Conservation (phyloP, 2,329 filamentous ascomycete species). For the Cytospora mali region DNA sequence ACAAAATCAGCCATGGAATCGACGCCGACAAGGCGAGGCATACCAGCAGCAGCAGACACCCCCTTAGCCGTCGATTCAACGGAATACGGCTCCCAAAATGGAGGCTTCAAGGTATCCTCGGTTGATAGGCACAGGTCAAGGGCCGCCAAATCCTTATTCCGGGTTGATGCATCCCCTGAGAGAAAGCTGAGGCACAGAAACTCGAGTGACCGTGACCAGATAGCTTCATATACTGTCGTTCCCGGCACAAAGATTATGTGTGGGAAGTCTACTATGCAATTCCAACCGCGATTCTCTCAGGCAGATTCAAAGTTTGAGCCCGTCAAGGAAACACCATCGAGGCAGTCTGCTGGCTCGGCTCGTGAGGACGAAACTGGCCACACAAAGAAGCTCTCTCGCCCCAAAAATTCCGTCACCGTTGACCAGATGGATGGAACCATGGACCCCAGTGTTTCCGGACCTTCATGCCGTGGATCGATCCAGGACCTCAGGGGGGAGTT, state of each 20-base stretch:
- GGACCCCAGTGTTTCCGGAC: conserved; percentile 9
- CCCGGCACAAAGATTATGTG: conserved; percentile 22
- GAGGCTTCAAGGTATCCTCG: neutral
- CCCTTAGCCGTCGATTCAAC: neutral
- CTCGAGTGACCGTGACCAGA: conserved; percentile 10
- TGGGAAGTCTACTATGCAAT: conserved; percentile 25
- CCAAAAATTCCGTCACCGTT: neutral
- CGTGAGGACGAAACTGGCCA: neutral
- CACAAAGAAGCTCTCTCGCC: neutral
- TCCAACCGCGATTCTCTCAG: conserved; percentile 15
- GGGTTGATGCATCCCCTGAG: neutral
- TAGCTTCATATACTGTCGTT: conserved; percentile 12
- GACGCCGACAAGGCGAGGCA: neutral
- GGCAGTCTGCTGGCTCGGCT: conserved; percentile 9
- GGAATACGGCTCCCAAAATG: neutral
- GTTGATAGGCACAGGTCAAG: neutral
- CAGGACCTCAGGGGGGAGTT: conserved; percentile 6
- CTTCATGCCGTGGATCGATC: conserved; percentile 14
- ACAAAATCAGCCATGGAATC: neutral
- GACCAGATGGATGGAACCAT: conserved; percentile 24
- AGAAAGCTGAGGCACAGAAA: conserved; percentile 8
- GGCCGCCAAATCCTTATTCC: neutral
- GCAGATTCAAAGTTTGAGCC: neutral
- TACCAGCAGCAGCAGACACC: neutral
- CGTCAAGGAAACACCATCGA: conserved; percentile 3